Evolutionary conservation across 148 eudicot species (phyloP), one percentile per base, ranked within the genome.

Genomic region (Amaranthus hypochondriacus): DNA sequence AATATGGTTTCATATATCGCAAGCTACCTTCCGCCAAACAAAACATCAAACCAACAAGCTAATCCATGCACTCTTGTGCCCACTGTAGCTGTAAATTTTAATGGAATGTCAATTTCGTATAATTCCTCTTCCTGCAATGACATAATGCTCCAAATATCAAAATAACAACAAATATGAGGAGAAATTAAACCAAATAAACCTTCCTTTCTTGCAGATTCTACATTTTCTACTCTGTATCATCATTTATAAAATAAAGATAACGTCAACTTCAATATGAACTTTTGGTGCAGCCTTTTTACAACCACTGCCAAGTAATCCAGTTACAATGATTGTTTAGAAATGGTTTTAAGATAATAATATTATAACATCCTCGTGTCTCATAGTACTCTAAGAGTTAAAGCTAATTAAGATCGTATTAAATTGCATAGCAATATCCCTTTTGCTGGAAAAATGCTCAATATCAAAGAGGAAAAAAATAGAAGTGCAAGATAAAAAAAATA

Each of bases 31-130:
- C 99, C 99, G 74, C 92, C 83, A 75, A 96, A 96, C 79, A 96
- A 73, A 71, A 96, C 99, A 75, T 96, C 99, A 81, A 96, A 96
- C 99, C 99, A 96, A 81, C 99, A 96, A 6, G 99, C 97, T 71
- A 96, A 62, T 48, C 99, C 99, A 79, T 96, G 99, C 70, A 96
- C 80, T 82, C 99, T 87, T 73, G 93, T 83, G 71, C 99, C 96
- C 80, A 89, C 90, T 44, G 96, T 76, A 3, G 96, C 82, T 62
- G 81, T 83, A 78, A 88, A 96, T 76, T 86, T 92, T 76, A 96
- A 75, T 5, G 97, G 99, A 28, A 96, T 82, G 66, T 96, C 91
- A 63, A 96, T 89, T 82, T 96, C 99, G 78, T 96, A 90, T 53
- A 96, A 76, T 2, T 96, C 89, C 78, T 96, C 99, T 78, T 96